Conservation (phyloP, 2,329 filamentous ascomycete species). For the Penicillium thymicola region DNA sequence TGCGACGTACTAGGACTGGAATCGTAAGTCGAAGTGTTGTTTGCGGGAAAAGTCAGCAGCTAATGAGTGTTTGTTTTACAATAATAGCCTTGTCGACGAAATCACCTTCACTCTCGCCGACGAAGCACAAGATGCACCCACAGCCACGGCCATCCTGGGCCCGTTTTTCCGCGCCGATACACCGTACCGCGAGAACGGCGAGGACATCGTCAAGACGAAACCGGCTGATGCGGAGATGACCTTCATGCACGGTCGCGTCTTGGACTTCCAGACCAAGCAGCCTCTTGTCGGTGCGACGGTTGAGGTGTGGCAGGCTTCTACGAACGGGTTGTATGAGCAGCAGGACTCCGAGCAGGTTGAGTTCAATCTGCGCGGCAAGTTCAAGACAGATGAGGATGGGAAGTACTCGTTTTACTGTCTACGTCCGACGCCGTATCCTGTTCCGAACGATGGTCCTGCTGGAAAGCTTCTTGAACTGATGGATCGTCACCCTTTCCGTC, state of each 20-base stretch:
- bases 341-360: conserved; percentile 69
- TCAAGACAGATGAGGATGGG: conserved; percentile 64
- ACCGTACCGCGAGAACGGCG: conserved; percentile 66
- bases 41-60: neutral
- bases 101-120: conserved; percentile 68
- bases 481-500: conserved; percentile 60
- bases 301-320: conserved; percentile 77
- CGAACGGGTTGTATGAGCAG: conserved; percentile 70
- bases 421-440: conserved; percentile 57
- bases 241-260: conserved; percentile 63
- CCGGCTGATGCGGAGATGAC: conserved; percentile 53
- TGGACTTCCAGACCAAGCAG: conserved; percentile 58
- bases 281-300: conserved; percentile 65
- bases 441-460: conserved; percentile 56
- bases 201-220: conserved; percentile 57
- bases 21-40: conserved; percentile 41
- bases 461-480: conserved; percentile 57
- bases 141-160: conserved; percentile 75
- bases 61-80: neutral
- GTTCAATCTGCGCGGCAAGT: conserved; percentile 70
- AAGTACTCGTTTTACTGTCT: conserved; percentile 62
- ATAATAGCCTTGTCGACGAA: conserved; percentile 66
- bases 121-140: conserved; percentile 54
- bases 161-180: conserved; percentile 79
- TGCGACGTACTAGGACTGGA: conserved; percentile 59